Evolutionary conservation across 495 filamentous ascomycete species (phyloP), one percentile per base, ranked within the genome.

Genomic region (Penicillium mononematosum): DNA sequence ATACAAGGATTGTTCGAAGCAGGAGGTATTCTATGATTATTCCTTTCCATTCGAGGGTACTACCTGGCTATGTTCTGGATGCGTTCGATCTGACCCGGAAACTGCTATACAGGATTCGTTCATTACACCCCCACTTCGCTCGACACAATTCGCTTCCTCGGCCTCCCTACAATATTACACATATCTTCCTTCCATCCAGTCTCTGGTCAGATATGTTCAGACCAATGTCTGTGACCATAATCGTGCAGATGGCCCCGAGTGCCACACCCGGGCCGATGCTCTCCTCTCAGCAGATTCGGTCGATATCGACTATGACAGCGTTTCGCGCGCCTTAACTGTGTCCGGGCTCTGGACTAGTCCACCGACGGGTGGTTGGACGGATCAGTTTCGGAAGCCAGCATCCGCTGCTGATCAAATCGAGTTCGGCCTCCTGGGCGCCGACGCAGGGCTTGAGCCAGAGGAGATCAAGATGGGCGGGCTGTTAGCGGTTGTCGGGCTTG

Each of bases 391-490:
- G 12, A 73, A 75, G 14, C 66, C 62, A 45, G 53, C 39, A 51
- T 73, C 50, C 44, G 78, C 56, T 2, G 65, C 64, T 1, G 74
- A 77, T 22, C 74, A 79, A 38, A 79, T 91, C 9, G 94, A 98
- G 68, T 79, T 98, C 25, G 94, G 94, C 16, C 79, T 98, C n/a
- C 71, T 98, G 44, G 82, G 80, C 7, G 72, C 78, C 8, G 89
- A 94, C 62, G 75, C 74, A 34, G 80, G 87, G 22, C 72, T 73
- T 10, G 87, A 90, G 55, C 68, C 80, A 0, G 83, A 90, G 67
- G 88, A 93, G 57, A 69, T 96, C 9, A 85, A 86, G 41, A 77
- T 97, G 45, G 87, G 85, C 7, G 94, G 94, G 6, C 80, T 89
- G 41, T 75, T 98, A 50, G 86, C 85, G 4, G 89, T 93, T 10